Percentiles rank a stretch among this genome's conserved stretches.
Conservation (phyloP, 2,329 filamentous ascomycete genomes). For the Calonectria ilicicola region DNA sequence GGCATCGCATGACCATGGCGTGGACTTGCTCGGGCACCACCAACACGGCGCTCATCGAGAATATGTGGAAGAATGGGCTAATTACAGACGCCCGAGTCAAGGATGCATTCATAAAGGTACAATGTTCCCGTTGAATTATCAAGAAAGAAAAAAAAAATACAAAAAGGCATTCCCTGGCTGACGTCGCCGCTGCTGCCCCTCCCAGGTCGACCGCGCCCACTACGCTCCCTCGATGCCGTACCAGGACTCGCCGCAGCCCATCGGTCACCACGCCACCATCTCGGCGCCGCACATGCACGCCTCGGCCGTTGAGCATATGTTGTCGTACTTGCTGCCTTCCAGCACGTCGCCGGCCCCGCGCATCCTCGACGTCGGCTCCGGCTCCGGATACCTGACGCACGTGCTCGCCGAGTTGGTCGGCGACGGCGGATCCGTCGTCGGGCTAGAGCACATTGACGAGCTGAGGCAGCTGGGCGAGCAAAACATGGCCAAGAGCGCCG, state of each 20-base stretch:
- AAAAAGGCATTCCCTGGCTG: neutral
- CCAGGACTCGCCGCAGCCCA: slow-evolving; percentile 65
- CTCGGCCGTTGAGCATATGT: slow-evolving; percentile 62
- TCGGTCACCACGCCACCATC: slow-evolving; percentile 68
- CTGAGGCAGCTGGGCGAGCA: slow-evolving; percentile 71
- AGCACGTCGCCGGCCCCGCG: slow-evolving; percentile 54
- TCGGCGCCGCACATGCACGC: slow-evolving; percentile 73
- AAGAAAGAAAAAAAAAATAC: neutral
- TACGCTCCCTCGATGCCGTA: slow-evolving; percentile 82
- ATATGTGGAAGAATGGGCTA: slow-evolving; percentile 78
- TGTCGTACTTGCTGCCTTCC: slow-evolving; percentile 57
- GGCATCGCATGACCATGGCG: slow-evolving; percentile 72
- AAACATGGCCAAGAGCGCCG: slow-evolving; percentile 74
- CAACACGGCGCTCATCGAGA: slow-evolving; percentile 82
- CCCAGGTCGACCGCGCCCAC: slow-evolving; percentile 90
- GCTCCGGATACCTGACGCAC: slow-evolving; percentile 88
- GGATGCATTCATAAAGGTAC: slow-evolving; percentile 81
- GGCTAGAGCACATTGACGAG: slow-evolving; percentile 78
- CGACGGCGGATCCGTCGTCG: slow-evolving; percentile 67
- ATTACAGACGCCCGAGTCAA: slow-evolving; percentile 80
- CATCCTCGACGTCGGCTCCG: slow-evolving; percentile 80
- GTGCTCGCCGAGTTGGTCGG: slow-evolving; percentile 84
- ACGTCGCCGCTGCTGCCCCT: neutral
- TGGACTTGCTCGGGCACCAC: slow-evolving; percentile 85
- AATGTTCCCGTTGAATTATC: slow-evolving; percentile 2